Evolutionary conservation across 371 early-diverging fungal genomes (phyloP), one percentile per base, ranked within the genome.

Genomic region (Mucor piriformis): DNA sequence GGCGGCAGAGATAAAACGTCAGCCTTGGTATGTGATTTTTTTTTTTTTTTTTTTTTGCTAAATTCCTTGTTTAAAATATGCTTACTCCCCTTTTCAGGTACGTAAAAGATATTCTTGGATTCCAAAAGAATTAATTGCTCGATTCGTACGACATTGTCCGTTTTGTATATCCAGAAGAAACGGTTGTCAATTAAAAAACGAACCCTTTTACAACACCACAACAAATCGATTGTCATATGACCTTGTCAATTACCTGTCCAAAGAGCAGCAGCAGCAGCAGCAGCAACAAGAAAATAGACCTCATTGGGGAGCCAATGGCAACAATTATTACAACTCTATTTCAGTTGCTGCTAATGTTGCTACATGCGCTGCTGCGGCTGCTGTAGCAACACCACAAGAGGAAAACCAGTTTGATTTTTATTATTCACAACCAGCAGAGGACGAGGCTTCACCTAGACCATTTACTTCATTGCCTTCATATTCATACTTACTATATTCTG

Each of bases 1-100:
- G 86, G 84, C 12, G 86, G 86, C 1, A 66, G 86, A 62, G 86
- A 86, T 50, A 86, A 86, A 42, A 83, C 86, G 12, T 83, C 86
- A 10, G 86, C 86, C 13, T 70, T 83, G 77, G 86, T 82, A 77
- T 23, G 56, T 49, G 8, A 58, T n/a, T 44, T 42, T 25, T 49
- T 6, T 23, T 60, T 50, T 44, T 64, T 35, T 56, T 52, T 13
- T 18, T 47, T 29, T 21, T n/a, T 42, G 12, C 4, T 44, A 48
- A 50, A 57, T 54, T 54, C 24, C 20, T 47, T 8, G 29, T 29
- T n/a, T n/a, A 29, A 29, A 29, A 29, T 29, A 29, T 29, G 29
- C 29, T 29, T 29, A 29, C n/a, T 16, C 32, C 25, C 48, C 43
- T 10, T 33, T 44, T 34, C 56, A 83, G 82, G 82, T 83, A 3